A percentile compares a stretch with the other conserved stretches of the same genome.
Conservation (phyloP, 768 basidiomycete species). For the Termitomyces sp. region DNA sequence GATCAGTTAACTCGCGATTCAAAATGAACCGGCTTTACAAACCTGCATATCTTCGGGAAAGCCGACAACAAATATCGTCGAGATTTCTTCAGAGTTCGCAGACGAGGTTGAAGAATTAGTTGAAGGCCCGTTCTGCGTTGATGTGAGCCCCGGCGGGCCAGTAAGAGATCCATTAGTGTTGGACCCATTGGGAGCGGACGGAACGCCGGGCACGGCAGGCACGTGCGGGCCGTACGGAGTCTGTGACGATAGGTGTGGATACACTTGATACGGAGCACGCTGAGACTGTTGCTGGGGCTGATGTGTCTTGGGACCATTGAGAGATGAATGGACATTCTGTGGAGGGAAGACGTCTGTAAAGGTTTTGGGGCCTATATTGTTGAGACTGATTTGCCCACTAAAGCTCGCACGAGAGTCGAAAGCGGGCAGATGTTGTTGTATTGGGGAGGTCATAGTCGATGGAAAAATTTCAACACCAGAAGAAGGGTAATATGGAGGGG, state of each 20-base stretch:
- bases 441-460: conserved; percentile 36
- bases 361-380: conserved; percentile 25
- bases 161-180: conserved; percentile 18
- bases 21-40: conserved; percentile 25
- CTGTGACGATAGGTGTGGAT: conserved; percentile 60
- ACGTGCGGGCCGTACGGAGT: conserved; percentile 75
- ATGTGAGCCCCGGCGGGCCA: conserved; percentile 23
- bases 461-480: conserved; percentile 31
- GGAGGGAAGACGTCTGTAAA: conserved; percentile 28
- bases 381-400: conserved; percentile 22
- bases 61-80: conserved; percentile 96
- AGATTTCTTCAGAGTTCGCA: conserved; percentile 77
- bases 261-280: conserved; percentile 27
- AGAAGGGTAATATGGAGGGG: conserved; percentile 28
- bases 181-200: conserved; percentile 19
- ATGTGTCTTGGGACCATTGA: conserved; percentile 20
- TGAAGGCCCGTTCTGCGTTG: conserved; percentile 22
- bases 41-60: conserved; percentile 99
- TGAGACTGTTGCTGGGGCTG: conserved; percentile 27
- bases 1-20: conserved; percentile 15
- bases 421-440: conserved; percentile 33
- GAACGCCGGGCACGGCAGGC: conserved; percentile 31
- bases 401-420: conserved; percentile 35
- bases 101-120: conserved; percentile 24
- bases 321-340: conserved; percentile 20